Evolutionary conservation across 2,329 filamentous ascomycete genomes (phyloP), one percentile per base, ranked within the genome.

Genomic region (Paecilomyces variotii): DNA sequence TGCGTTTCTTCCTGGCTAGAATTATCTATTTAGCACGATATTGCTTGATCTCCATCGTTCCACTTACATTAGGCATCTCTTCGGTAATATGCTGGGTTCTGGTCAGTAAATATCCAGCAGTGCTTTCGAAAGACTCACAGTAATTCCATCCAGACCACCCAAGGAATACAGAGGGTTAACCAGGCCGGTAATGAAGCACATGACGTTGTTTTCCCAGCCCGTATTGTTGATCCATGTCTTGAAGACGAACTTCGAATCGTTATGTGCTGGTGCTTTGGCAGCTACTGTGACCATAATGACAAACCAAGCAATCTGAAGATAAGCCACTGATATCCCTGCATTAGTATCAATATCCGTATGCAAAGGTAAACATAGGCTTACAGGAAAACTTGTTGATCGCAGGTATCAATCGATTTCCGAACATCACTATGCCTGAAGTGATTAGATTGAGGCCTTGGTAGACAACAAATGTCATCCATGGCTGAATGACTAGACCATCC

Each of bases 191-290:
- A 82, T 80, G 64, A 82, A 82, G 58, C 74, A 78, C 34, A 82
- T 77, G 0, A 72, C 76, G 57, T 80, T 76, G 57, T 76, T 78
- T 34, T 77, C 68, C 80, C 80, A 82, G 11, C 80, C 80, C 0
- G 80, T 82, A 54, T 80, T 78, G 63, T 82, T 82, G 57, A 80
- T 76, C 73, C 78, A 82, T 1, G 77, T 81, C 39, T 67, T 69
- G 64, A 82, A 83, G 24, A 83, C 80, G 57, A 82, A 82, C n/a
- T 76, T 70, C 54, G 72, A 67, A 54, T 71, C 66, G 19, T 78
- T 78, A 57, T 82, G 76, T 1, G 70, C 72, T 0, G 77, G 77
- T 0, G 80, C 78, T 51, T 72, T 75, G 3, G 79, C 77, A 2
- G 75, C 75, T 4, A 82, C 79, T 0, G 77, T 78, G 57, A 82